Evolutionary conservation across 176 grass and related monocot genomes (phyloP).

Genomic region (Avena atlantica): DNA sequence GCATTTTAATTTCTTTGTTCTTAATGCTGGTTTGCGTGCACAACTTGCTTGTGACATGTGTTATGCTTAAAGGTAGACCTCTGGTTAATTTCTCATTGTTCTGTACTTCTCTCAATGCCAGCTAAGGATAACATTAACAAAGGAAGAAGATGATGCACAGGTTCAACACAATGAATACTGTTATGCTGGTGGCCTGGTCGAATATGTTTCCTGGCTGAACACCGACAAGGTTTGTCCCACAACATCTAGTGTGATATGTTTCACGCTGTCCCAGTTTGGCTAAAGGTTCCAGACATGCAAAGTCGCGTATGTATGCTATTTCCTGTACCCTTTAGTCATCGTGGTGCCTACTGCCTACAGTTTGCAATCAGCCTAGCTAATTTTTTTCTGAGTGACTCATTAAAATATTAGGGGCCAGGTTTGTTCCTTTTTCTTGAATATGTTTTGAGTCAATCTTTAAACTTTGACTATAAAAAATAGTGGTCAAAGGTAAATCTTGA

Average conservation of each 20-base stretch:
- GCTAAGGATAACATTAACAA: slow-evolving; percentile 88
- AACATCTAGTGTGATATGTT: slow-evolving; percentile 33
- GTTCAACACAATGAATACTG: slow-evolving; percentile 83
- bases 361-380: slow-evolving; percentile 29
- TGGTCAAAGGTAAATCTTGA: too few relatives aligned
- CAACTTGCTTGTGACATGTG: slow-evolving; percentile 11
- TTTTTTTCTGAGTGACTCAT: slow-evolving; percentile 31
- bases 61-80: slow-evolving; percentile 28
- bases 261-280: slow-evolving; percentile 24
- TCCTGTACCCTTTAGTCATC: background rate
- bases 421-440: slow-evolving; percentile 23
- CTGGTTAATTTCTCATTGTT: slow-evolving; percentile 36
- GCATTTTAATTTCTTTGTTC: slow-evolving; percentile 23
- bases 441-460: too few relatives aligned
- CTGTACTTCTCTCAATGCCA: slow-evolving; percentile 48
- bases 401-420: background rate
- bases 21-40: slow-evolving; percentile 2
- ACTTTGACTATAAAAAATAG: too few relatives aligned
- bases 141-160: slow-evolving; percentile 64
- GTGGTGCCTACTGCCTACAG: background rate
- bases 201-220: slow-evolving; percentile 99
- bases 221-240: slow-evolving; percentile 77
- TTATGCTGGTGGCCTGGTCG: slow-evolving; percentile 91
- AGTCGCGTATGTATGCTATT: background rate
- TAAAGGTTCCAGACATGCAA: background rate